Evolutionary conservation across 2,329 filamentous ascomycete genomes (phyloP), one percentile per base, ranked within the genome.

Genomic region (Daldinia sp.): DNA sequence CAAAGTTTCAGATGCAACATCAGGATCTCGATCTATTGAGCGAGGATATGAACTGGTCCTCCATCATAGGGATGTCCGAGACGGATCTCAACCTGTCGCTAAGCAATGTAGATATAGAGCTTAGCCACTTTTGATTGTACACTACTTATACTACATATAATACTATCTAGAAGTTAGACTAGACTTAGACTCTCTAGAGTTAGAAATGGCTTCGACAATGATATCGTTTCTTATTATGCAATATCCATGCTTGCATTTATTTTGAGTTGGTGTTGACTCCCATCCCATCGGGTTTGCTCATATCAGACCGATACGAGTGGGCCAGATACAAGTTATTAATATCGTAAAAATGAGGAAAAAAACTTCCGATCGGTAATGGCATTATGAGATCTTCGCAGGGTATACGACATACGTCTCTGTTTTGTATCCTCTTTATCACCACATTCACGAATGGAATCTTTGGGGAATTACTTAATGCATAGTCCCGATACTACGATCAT

Each of bases 151-250:
- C n/a, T n/a, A n/a, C n/a, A n/a, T n/a, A n/a, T n/a, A n/a, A n/a
- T 13, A 4, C 3, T 25, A 43, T 3, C 21, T 43, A 27, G 21
- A 15, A 43, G 11, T 21, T 45, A 45, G 21, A 45, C 7, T 48
- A 48, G 43, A 47, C n/a, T 29, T 48, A 32, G 45, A 48, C 29
- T 30, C 19, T n/a, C 43, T 30, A 48, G n/a, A 48, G 11, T 43
- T 10, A 21, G 13, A 25, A 21, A 11, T 43, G 9, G 21, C 8
- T 45, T 11, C 13, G 11, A 45, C 39, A 27, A 45, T 15, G 7
- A 45, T 45, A 45, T 27, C 13, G n/a, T n/a, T 4, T 27, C 9
- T 45, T 25, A 15, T 27, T 25, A n/a, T 8, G 27, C 21, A 27
- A 27, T 8, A 15, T 27, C 21, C 15, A 7, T n/a, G 21, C 13